These are phyloP conservation scores for Trifolium subterraneum DNA, from an alignment of 306 rosid species.

Conservation along the genomic window DNA sequence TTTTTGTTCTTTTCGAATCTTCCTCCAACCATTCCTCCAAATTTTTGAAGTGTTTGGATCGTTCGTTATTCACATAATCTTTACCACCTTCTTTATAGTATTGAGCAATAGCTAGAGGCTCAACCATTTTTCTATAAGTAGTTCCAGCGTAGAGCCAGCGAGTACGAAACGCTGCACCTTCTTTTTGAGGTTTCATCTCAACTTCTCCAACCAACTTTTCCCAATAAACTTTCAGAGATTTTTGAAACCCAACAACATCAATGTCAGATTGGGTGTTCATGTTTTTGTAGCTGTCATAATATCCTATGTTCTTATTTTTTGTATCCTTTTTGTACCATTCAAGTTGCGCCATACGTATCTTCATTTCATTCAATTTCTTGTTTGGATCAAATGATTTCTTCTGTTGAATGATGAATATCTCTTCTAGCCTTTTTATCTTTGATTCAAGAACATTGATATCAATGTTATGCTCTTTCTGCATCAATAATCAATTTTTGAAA, in stretches of 20 bases:
- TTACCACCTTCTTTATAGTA: conserved; percentile 39
- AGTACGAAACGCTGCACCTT: conserved; percentile 25
- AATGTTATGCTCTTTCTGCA: conserved; percentile 19
- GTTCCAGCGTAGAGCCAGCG: conserved; percentile 53
- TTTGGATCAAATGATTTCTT: conserved; percentile 26
- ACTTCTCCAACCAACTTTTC: conserved; percentile 54
- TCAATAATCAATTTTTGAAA: conserved; percentile 25
- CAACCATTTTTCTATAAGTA: conserved; percentile 65
- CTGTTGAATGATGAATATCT: neutral
- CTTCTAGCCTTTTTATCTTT: conserved; percentile 31
- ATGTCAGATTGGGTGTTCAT: neutral
- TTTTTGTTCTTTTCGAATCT: neutral
- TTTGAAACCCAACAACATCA: conserved; percentile 22
- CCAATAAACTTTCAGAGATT: conserved; percentile 56
- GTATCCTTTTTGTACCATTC: conserved; percentile 70
- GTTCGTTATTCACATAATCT: conserved; percentile 37
- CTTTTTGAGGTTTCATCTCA: conserved; percentile 53
- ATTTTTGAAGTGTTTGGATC: conserved; percentile 47
- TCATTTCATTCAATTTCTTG: conserved; percentile 44
- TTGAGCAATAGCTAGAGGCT: conserved; percentile 65
- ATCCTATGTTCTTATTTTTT: conserved; percentile 43
- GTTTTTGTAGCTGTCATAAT: conserved; percentile 67
- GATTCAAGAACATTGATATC: neutral
- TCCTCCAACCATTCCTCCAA: conserved; percentile 53
- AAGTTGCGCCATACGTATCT: conserved; percentile 49